These are phyloP conservation scores for Dictyostelium discoideum DNA, from an alignment of 78 protist species.

Conservation along the genomic window DNA sequence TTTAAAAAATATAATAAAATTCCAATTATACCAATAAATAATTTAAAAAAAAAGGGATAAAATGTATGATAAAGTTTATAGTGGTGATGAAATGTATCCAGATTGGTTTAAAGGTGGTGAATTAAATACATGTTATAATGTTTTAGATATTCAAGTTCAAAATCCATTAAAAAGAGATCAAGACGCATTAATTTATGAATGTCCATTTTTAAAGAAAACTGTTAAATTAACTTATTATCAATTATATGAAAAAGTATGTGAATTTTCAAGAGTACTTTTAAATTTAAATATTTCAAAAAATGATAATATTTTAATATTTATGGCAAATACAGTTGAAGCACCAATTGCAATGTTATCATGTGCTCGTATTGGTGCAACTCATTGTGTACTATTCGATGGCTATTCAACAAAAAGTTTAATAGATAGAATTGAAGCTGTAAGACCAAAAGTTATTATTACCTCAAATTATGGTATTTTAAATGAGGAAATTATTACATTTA, in stretches of 20 bases:
- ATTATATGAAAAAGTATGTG: conserved; percentile 69
- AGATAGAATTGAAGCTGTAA: not conserved
- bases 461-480: not conserved
- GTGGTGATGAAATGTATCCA: conserved; percentile 14
- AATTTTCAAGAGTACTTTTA: conserved; percentile 86
- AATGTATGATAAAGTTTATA: not conserved
- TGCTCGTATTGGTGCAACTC: conserved; percentile 96
- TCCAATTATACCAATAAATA: not conserved
- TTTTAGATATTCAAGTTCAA: conserved; percentile 65
- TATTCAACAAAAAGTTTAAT: too few species aligned
- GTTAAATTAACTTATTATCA: not conserved
- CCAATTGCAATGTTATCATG: conserved; percentile 94
- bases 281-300: conserved; percentile 83
- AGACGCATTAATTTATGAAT: conserved; percentile 41
- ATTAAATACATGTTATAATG: conserved; percentile 84
- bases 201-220: conserved; percentile 71
- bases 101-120: conserved; percentile 89
- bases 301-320: conserved; percentile 90
- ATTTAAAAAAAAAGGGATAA: not conserved
- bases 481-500: not conserved
- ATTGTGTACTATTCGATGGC: not conserved
- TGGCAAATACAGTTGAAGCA: conserved; percentile 90
- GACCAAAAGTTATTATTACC: not conserved
- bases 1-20: not conserved
- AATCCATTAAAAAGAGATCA: not conserved